A percentile compares a stretch with the other conserved stretches of the same genome.
These are phyloP conservation scores for Psilocybe mexicana DNA, from an alignment of 1,284 basidiomycete genomes.

Conservation along the genomic window DNA sequence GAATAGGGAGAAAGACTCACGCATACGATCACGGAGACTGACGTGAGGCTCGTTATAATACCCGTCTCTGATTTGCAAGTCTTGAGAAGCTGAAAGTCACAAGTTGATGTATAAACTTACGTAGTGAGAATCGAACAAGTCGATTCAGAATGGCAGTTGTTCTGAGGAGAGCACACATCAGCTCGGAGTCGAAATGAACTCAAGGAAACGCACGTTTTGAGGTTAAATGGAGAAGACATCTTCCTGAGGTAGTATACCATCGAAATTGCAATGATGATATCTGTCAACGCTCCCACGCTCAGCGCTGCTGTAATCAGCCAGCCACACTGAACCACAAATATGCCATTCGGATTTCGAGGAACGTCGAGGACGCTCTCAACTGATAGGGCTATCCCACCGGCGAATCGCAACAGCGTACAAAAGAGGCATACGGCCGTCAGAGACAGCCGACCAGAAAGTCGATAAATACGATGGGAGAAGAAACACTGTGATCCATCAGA, in stretches of 20 bases:
- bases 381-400: slow-evolving; percentile 11
- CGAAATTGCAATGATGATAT: slow-evolving; percentile 16
- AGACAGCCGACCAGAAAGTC: slow-evolving; percentile 5
- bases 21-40: slow-evolving; percentile 17
- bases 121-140: slow-evolving; percentile 17
- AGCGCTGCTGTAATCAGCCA: slow-evolving; percentile 18
- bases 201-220: slow-evolving; percentile 11
- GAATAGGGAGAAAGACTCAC: neutral
- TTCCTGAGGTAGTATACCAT: slow-evolving; percentile 16
- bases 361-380: slow-evolving; percentile 17
- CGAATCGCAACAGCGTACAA: slow-evolving; percentile 13
- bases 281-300: slow-evolving; percentile 15
- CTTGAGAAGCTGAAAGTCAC: too few relatives aligned
- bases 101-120: slow-evolving; percentile 1
- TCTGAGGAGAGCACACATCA: neutral
- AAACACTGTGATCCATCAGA: slow-evolving; percentile 8
- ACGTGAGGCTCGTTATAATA: slow-evolving; percentile 16
- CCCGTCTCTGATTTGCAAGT: slow-evolving; percentile 12
- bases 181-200: neutral
- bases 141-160: slow-evolving; percentile 17
- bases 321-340: slow-evolving; percentile 7
- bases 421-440: slow-evolving; percentile 4
- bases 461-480: slow-evolving; percentile 12
- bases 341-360: slow-evolving; percentile 12
- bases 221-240: slow-evolving; percentile 10